These are phyloP conservation scores for Karstenula rhodostoma DNA, from an alignment of 2,329 filamentous ascomycete species.

Conservation along the genomic window DNA sequence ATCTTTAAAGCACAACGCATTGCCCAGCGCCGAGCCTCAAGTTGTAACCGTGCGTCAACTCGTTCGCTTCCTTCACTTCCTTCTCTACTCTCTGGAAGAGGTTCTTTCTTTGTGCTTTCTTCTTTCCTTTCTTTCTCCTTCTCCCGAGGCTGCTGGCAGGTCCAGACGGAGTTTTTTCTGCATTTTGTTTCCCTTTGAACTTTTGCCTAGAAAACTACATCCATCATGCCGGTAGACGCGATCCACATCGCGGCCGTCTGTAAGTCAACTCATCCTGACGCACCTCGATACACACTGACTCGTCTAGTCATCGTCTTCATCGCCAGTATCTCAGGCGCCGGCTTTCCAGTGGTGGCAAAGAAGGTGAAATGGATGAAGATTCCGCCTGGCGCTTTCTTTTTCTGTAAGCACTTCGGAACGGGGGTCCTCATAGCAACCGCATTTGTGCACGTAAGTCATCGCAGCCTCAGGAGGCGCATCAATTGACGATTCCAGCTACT, in stretches of 20 bases:
- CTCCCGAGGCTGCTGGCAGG: conserved; percentile 40
- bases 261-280: conserved; percentile 27
- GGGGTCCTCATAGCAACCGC: conserved; percentile 87
- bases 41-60: conserved; percentile 30
- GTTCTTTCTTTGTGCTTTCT: conserved; percentile 27
- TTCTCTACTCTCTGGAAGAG: conserved; percentile 46
- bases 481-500: conserved; percentile 53
- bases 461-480: neutral
- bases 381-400: conserved; percentile 65
- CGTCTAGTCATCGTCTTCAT: conserved; percentile 47
- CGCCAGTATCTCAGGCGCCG: conserved; percentile 47
- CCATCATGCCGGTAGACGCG: conserved; percentile 36
- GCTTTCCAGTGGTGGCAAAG: conserved; percentile 52
- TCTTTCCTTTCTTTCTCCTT: conserved; percentile 21
- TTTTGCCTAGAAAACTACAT: conserved; percentile 20
- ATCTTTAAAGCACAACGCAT: conserved; percentile 40
- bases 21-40: conserved; percentile 41
- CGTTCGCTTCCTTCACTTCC: conserved; percentile 33
- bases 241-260: conserved; percentile 51
- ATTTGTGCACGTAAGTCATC: conserved; percentile 70
- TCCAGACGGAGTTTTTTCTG: conserved; percentile 27
- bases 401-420: conserved; percentile 71
- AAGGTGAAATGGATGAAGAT: conserved; percentile 68
- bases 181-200: conserved; percentile 12
- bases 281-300: conserved; percentile 22